Evolutionary conservation across 306 rosid genomes (phyloP), one percentile per base, ranked within the genome.

Genomic region (Dryas drummondii): DNA sequence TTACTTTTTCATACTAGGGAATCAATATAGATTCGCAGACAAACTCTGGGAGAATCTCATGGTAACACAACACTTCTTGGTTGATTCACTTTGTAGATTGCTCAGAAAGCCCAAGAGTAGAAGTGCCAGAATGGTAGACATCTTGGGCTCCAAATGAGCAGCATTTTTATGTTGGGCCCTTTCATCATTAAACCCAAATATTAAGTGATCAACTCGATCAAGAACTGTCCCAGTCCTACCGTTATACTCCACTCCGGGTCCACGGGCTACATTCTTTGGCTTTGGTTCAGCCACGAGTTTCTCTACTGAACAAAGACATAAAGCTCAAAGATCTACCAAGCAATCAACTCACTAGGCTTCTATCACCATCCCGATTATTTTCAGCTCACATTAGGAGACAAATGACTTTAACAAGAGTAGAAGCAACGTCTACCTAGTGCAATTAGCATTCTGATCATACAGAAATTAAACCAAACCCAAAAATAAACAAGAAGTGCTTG

Each of bases 271-370:
- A 26, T 27, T 50, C 13, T 46, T 49, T 58, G 57, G 57, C 3
- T 72, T 58, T 47, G 2, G 42, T 58, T 26, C n/a, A 3, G 48
- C 76, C 76, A 59, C 76, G 15, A 57, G 3, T 46, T 72, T 10
- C n/a, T 47, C 46, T 14, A 46, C 32, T 26, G 56, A 48, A 50
- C 47, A 72, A 27, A 26, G 76, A 72, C 54, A 67, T 40, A 50
- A 46, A 51, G 54, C 56, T 72, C 45, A 26, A 4, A 44, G 46
- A 49, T 26, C 15, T 22, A 12, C 57, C 68, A 47, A 47, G 55
- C 47, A 56, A 71, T 71, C 32, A 59, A 58, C 54, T 58, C 27
- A 22, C 66, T 1, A 8, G 67, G 67, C 26, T 46, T 58, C 56
- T 32, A 27, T 72, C 37, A 72, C 52, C 58, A 4, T 58, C 37